Percentiles rank a stretch among this genome's conserved stretches.
Conservation (phyloP, 768 basidiomycete species). For the Phaeotremella fagi region DNA sequence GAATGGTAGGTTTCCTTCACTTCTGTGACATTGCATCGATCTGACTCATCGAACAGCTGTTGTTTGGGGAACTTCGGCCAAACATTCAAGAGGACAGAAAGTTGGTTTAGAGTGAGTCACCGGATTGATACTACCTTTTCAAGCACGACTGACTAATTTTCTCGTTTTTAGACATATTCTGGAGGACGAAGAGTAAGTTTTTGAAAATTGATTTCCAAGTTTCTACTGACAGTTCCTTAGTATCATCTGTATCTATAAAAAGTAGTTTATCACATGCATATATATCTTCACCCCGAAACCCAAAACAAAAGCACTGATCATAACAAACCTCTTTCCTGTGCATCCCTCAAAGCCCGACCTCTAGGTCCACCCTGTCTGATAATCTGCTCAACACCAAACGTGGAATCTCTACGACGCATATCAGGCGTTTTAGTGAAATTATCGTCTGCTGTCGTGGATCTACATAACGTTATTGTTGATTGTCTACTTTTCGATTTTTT, state of each 20-base stretch:
- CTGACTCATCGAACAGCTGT: slow-evolving; percentile 47
- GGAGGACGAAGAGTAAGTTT: slow-evolving; percentile 46
- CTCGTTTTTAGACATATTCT: slow-evolving; percentile 31
- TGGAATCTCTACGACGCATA: not conserved
- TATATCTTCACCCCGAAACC: too few species aligned
- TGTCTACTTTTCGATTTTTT: not conserved
- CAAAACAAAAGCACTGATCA: too few species aligned
- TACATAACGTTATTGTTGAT: not conserved
- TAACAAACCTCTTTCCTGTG: slow-evolving; percentile 12
- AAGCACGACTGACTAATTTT: not conserved
- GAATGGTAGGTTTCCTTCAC: slow-evolving; percentile 62
- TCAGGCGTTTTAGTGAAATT: not conserved
- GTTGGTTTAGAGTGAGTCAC: slow-evolving; percentile 46
- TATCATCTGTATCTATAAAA: slow-evolving; percentile 48
- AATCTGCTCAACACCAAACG: not conserved
- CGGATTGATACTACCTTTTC: not conserved
- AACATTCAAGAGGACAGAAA: slow-evolving; percentile 93
- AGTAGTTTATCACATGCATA: slow-evolving; percentile 18
- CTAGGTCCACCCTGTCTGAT: slow-evolving; percentile 15
- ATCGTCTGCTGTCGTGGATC: not conserved
- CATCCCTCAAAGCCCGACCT: slow-evolving; percentile 17
- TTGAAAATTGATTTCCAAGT: not conserved
- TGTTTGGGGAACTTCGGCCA: slow-evolving; percentile 97
- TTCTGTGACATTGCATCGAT: not conserved
- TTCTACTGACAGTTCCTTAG: slow-evolving; percentile 11